Percentiles rank a stretch among this genome's conserved stretches.
These are phyloP conservation scores for Candida manassasensis DNA, from an alignment of 805 yeast species.

Conservation along the genomic window DNA sequence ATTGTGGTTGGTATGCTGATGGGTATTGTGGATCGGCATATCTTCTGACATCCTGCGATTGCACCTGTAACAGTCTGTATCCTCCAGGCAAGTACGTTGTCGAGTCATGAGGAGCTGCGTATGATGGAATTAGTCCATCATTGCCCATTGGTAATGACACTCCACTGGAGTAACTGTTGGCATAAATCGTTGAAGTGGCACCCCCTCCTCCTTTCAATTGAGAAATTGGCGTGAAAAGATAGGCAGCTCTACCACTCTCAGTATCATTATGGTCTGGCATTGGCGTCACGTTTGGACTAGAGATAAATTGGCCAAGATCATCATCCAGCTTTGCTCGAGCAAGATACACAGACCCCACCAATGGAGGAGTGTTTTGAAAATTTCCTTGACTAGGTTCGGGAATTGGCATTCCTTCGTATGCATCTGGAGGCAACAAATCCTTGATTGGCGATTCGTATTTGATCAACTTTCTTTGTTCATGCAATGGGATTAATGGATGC, in stretches of 20 bases:
- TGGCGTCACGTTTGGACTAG: conserved; percentile 37
- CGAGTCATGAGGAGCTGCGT: too few species aligned
- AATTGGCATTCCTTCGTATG: conserved; percentile 65
- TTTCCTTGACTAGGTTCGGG: conserved; percentile 83
- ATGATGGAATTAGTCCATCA: not conserved
- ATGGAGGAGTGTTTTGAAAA: conserved; percentile 82
- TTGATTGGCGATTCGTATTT: conserved; percentile 83
- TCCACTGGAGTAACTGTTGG: conserved; percentile 11
- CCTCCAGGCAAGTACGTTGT: conserved; percentile 7
- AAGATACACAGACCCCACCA: conserved; percentile 84
- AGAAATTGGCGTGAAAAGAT: conserved; percentile 40
- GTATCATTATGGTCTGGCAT: conserved; percentile 37
- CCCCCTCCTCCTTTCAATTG: conserved; percentile 36
- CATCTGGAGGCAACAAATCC: conserved; percentile 69
- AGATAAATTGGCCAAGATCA: conserved; percentile 69
- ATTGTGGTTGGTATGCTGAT: conserved; percentile 15
- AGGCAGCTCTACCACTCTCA: conserved; percentile 33
- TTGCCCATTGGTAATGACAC: conserved; percentile 9
- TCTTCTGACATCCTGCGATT: conserved; percentile 9
- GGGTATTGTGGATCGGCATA: conserved; percentile 12
- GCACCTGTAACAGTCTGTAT: conserved; percentile 9
- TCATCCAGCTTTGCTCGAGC: conserved; percentile 73
- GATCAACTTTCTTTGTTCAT: conserved; percentile 60
- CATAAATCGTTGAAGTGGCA: conserved; percentile 17
- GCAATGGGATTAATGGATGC: conserved; percentile 63